These are phyloP conservation scores for Massarina eburnea DNA, from an alignment of 2,329 filamentous ascomycete species.

Conservation along the genomic window DNA sequence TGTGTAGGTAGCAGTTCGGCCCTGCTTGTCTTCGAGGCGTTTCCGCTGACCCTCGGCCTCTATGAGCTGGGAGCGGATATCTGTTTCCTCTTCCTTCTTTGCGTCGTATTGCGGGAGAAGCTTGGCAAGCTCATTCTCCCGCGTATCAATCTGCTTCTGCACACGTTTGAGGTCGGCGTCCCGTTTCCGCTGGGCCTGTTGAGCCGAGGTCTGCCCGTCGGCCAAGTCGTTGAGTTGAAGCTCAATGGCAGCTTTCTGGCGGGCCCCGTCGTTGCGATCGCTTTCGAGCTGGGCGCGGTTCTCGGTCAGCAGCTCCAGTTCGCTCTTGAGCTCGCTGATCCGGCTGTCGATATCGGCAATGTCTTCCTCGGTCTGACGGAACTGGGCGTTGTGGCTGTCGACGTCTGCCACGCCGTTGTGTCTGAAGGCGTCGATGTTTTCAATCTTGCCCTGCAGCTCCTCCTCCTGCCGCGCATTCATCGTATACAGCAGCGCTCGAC, in stretches of 20 bases:
- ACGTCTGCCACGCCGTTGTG: slow-evolving; percentile 82
- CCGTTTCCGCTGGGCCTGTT: slow-evolving; percentile 71
- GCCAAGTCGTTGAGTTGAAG: slow-evolving; percentile 78
- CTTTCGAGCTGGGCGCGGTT: slow-evolving; percentile 88
- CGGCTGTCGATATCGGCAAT: slow-evolving; percentile 76
- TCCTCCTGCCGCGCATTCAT: slow-evolving; percentile 89
- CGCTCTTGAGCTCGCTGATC: slow-evolving; percentile 76
- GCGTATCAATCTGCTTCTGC: slow-evolving; percentile 70
- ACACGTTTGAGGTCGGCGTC: slow-evolving; percentile 72
- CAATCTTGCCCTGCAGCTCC: slow-evolving; percentile 73
- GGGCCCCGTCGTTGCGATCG: slow-evolving; percentile 80
- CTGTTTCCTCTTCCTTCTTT: slow-evolving; percentile 71
- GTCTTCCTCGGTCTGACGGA: slow-evolving; percentile 76
- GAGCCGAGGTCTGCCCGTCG: slow-evolving; percentile 78
- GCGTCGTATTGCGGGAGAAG: slow-evolving; percentile 77
- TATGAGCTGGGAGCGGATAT: slow-evolving; percentile 71
- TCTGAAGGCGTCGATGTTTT: slow-evolving; percentile 78
- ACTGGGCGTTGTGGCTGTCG: slow-evolving; percentile 75
- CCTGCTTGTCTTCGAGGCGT: slow-evolving; percentile 89
- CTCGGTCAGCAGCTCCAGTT: slow-evolving; percentile 80
- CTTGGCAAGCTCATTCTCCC: slow-evolving; percentile 73
- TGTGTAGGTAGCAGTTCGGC: slow-evolving; percentile 80
- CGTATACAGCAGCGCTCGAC: slow-evolving; percentile 89
- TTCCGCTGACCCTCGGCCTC: slow-evolving; percentile 73
- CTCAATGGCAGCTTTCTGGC: slow-evolving; percentile 80